phyloP scores from a whole-genome alignment of 164 flowering plant genomes.

The Hamamelis virginiana region DNA sequence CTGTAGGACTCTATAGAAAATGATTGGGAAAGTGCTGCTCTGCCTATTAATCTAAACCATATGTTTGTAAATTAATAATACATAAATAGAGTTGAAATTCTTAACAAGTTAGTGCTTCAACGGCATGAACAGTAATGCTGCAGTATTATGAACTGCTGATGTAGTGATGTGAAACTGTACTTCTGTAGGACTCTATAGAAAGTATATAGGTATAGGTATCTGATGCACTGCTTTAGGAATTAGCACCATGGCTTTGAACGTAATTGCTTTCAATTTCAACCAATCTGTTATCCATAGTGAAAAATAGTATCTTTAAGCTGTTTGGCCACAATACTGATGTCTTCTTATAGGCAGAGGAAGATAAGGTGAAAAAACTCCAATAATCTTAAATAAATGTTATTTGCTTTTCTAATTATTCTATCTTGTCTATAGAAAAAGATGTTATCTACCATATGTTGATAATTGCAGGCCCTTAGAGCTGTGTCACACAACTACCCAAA shows the following conservation, averaged over 20 bases:
- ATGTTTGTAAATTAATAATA: too few relatives aligned
- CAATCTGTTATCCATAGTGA: neutral
- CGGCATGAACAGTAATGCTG: too few relatives aligned
- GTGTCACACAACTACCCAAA: constrained; percentile 82
- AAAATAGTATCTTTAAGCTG: neutral
- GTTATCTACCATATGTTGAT: neutral
- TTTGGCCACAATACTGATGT: neutral
- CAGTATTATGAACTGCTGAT: too few relatives aligned
- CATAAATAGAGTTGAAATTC: too few relatives aligned
- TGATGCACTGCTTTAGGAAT: too few relatives aligned
- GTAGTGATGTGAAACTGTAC: too few relatives aligned
- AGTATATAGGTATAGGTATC: too few relatives aligned
- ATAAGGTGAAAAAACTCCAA: neutral
- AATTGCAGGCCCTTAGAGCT: constrained; percentile 72
- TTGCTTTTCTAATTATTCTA: neutral
- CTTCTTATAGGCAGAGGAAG: neutral
- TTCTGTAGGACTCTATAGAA: too few relatives aligned
- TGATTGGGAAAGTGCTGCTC: too few relatives aligned
- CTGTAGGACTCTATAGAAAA: too few relatives aligned
- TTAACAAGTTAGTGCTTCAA: too few relatives aligned
- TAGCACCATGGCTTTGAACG: neutral
- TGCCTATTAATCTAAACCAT: too few relatives aligned
- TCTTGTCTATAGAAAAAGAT: neutral
- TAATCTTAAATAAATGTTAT: neutral
- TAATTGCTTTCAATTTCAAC: neutral